Evolutionary conservation across 352 stramenopile genomes (phyloP).

Genomic region (Globisporangium megalacanthum): DNA sequence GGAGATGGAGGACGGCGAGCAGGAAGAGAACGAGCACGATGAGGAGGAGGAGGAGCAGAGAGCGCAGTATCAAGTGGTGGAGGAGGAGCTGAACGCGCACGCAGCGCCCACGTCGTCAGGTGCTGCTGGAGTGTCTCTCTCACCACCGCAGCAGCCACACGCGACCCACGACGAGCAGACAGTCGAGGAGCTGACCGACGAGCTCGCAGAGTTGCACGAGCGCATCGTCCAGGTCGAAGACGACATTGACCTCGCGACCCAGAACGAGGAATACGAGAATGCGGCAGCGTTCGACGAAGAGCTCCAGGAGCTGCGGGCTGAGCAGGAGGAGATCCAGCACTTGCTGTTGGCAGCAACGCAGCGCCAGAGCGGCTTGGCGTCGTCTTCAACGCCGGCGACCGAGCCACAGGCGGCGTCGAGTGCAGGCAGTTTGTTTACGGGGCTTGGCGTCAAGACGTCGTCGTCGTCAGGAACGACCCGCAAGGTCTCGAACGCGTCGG

Average conservation of each 20-base stretch:
- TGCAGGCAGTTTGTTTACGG: slow-evolving; percentile 22
- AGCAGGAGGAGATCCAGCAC: slow-evolving; percentile 38
- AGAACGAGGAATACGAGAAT: slow-evolving; percentile 66
- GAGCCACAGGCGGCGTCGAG: background rate
- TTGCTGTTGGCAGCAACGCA: slow-evolving; percentile 18
- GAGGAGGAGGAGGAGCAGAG: slow-evolving; percentile 21
- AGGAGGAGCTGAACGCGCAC: slow-evolving; percentile 3
- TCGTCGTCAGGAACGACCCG: background rate
- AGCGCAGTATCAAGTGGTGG: slow-evolving; percentile 10
- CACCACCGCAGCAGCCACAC: background rate
- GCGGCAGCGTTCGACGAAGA: slow-evolving; percentile 61
- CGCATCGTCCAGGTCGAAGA: slow-evolving; percentile 53
- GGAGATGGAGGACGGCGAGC: slow-evolving; percentile 15
- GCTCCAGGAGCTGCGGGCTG: slow-evolving; percentile 40
- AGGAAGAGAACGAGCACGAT: slow-evolving; percentile 26
- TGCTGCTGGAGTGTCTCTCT: background rate
- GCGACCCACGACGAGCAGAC: slow-evolving; percentile 9
- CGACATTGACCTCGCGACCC: slow-evolving; percentile 61
- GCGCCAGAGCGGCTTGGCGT: background rate
- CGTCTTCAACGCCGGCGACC: background rate
- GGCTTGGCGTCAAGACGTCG: slow-evolving; percentile 18
- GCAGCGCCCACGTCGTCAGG: slow-evolving; percentile 2
- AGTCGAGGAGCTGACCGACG: slow-evolving; percentile 31
- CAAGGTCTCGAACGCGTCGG: background rate
- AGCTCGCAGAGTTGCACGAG: slow-evolving; percentile 36